Base-by-base conservation (phyloP, 805 yeast species). In the Candida vartiovaarae region DNA sequence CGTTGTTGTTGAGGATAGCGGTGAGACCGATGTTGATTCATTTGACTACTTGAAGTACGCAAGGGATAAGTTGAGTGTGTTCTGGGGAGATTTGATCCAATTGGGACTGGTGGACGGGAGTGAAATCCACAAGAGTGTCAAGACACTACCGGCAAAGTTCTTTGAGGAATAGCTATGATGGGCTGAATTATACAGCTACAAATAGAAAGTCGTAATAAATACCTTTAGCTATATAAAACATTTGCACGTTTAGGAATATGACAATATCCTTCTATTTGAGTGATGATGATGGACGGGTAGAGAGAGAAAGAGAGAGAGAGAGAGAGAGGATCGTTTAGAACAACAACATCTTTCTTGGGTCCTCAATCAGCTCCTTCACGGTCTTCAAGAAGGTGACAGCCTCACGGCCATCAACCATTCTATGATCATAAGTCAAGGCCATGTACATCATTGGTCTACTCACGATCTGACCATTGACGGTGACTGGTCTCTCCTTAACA, bases 361-460 rank as follows among this genome's bases (percentile, higher is more conserved):
- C 99, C 75, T 93, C 98, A 57, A 93, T 87, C 69, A 86, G 80
- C 73, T 93, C 99, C 77, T 93, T 93, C 53, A 93, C 82, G 32
- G 95, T 87, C 75, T 81, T 90, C 71, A 93, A 78, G 87, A 91
- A 93, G 48, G 91, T 86, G 50, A 93, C 99, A 45, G 97, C 98
- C 74, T 93, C 99, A 72, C 98, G 87, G 57, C 99, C 99, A 65
- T 93, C 99, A 64, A 93, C 75, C 64, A 93, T 82, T 75, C 99
- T 84, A 75, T 93, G 99, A 66, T 93, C 99, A 68, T 93, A 93
- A 46, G 99, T 91, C 67, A 93, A 82, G 43, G 99, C 99, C 61
- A 93, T 72, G 78, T 93, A 93, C 99, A 93, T 93, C 98, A 93
- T 91, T 66, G 99, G 99, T 76, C 98, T 85, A 37, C 91, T 78